Percentiles rank a stretch among this genome's conserved stretches.
These are phyloP conservation scores for Trametes villosa DNA, from an alignment of 768 basidiomycete genomes.

Conservation along the genomic window DNA sequence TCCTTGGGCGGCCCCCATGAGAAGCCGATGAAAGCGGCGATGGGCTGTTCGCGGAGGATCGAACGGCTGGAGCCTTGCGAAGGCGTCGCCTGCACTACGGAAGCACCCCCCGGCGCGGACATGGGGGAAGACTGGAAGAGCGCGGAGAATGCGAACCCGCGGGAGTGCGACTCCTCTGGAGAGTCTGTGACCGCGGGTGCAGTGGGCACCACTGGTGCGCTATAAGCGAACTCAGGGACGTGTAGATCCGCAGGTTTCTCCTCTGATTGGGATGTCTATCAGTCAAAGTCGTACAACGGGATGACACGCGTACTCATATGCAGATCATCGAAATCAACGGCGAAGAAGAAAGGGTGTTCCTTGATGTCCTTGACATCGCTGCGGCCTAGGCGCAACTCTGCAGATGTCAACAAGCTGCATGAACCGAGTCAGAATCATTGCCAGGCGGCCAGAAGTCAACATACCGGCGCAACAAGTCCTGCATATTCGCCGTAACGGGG, in stretches of 20 bases:
- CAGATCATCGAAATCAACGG: conserved; percentile 58
- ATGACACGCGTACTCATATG: conserved; percentile 47
- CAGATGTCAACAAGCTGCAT: conserved; percentile 64
- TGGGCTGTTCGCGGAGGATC: conserved; percentile 38
- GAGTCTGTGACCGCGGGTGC: conserved; percentile 23
- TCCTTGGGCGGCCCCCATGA: conserved; percentile 80
- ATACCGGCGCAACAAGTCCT: conserved; percentile 61
- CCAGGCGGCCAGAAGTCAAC: conserved; percentile 13
- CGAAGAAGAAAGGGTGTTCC: conserved; percentile 65
- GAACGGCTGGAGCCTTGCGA: conserved; percentile 37
- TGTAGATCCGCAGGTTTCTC: conserved; percentile 59
- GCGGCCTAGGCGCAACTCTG: conserved; percentile 69
- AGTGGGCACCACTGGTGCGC: conserved; percentile 41
- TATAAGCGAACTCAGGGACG: conserved; percentile 73
- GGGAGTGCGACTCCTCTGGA: conserved; percentile 25
- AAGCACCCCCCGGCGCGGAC: conserved; percentile 41
- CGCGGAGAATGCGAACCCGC: conserved; percentile 72
- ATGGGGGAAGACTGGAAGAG: conserved; percentile 72
- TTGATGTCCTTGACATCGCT: conserved; percentile 61
- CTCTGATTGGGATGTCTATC: conserved; percentile 38
- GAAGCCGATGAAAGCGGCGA: conserved; percentile 76
- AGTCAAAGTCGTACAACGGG: neutral
- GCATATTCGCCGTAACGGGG: conserved; percentile 51
- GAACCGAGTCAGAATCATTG: conserved; percentile 7
- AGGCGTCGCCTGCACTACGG: conserved; percentile 46